Conservation (phyloP, 129 eudicot species). For the Lactuca sativa region DNA sequence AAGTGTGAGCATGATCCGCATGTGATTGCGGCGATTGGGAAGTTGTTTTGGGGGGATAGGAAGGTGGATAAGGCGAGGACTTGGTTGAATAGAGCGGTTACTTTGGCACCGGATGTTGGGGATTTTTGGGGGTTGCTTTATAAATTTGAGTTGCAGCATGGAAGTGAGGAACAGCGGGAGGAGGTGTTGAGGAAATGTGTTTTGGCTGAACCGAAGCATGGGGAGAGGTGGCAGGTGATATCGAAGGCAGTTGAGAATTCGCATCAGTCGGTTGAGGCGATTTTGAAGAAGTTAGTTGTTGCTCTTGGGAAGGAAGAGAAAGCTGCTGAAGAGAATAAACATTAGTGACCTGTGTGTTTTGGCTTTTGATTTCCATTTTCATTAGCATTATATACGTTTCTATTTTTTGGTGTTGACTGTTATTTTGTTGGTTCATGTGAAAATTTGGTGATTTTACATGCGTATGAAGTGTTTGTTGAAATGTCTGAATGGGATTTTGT, state of each 20-base stretch:
- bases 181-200: conserved; percentile 73
- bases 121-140: conserved; percentile 89
- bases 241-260: conserved; percentile 95
- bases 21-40: conserved; percentile 84
- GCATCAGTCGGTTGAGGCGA: conserved; percentile 75
- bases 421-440: too few species aligned
- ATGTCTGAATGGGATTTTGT: too few species aligned
- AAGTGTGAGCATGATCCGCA: conserved; percentile 80
- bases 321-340: conserved; percentile 58
- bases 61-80: conserved; percentile 84
- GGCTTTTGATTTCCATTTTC: too few species aligned
- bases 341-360: too few species aligned
- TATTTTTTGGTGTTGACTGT: too few species aligned
- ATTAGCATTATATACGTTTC: too few species aligned
- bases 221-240: conserved; percentile 85
- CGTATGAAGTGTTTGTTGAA: too few species aligned
- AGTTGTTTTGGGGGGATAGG: conserved; percentile 89
- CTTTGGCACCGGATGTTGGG: conserved; percentile 81
- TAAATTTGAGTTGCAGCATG: conserved; percentile 79
- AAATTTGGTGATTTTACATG: too few species aligned
- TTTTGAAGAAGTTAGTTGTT: conserved; percentile 74
- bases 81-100: conserved; percentile 84
- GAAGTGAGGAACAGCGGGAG: conserved; percentile 71
- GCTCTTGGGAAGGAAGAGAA: conserved; percentile 79
- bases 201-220: conserved; percentile 89